Evolutionary conservation across 176 grass and related monocot genomes (phyloP).

Genomic region (Oryza meyeriana): DNA sequence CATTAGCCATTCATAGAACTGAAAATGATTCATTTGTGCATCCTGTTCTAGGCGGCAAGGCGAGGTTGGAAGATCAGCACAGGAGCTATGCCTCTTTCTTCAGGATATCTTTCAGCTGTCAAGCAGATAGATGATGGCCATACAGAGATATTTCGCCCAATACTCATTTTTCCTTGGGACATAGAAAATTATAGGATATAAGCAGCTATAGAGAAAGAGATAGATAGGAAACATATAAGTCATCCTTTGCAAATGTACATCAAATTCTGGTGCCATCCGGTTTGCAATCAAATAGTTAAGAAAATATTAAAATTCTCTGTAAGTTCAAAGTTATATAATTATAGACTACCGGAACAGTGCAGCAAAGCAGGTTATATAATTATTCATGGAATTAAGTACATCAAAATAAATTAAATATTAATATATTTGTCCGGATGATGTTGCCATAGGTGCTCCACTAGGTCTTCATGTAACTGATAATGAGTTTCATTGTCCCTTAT

Average conservation of each 20-base stretch:
- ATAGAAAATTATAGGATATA: slow-evolving; percentile 10
- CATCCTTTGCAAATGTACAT: slow-evolving; percentile 12
- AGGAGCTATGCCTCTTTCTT: slow-evolving; percentile 51
- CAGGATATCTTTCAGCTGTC: slow-evolving; percentile 41
- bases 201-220: neutral
- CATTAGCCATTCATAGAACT: too few species aligned
- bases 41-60: slow-evolving; percentile 41
- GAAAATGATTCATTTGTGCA: slow-evolving; percentile 9
- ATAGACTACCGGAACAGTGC: too few species aligned
- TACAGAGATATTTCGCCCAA: neutral
- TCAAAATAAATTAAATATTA: too few species aligned
- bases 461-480: too few species aligned
- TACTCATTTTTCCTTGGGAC: neutral
- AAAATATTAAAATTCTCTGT: neutral
- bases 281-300: neutral
- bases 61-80: slow-evolving; percentile 53
- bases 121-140: neutral
- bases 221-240: slow-evolving; percentile 2
- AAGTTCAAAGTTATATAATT: neutral
- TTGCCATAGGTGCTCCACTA: too few species aligned
- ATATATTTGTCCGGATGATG: too few species aligned
- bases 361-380: too few species aligned
- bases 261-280: neutral
- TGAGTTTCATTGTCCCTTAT: too few species aligned
- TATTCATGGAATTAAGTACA: too few species aligned